Evolutionary conservation across 1,284 basidiomycete species (phyloP).

Genomic region (Malassezia obtusa): DNA sequence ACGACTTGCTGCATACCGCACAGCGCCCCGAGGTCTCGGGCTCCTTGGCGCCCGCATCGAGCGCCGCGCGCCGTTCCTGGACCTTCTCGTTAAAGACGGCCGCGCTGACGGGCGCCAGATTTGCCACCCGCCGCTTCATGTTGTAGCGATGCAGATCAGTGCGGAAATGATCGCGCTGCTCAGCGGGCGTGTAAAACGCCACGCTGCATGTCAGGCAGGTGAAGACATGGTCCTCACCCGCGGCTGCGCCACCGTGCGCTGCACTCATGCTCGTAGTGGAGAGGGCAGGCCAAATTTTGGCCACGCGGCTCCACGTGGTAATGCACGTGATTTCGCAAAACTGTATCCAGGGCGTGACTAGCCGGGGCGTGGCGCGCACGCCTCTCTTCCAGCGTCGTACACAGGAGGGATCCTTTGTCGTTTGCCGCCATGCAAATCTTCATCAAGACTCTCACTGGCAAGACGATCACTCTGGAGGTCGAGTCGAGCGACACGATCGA

Average conservation of each 20-base stretch:
- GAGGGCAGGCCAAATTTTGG: not conserved
- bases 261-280: not conserved
- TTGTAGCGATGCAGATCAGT: conserved; percentile 97
- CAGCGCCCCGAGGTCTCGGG: conserved; percentile 2
- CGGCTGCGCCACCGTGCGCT: not conserved
- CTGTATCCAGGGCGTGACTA: conserved; percentile 10
- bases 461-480: conserved; percentile 51
- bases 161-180: conserved; percentile 82
- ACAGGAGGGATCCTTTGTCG: not conserved
- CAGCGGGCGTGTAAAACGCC: conserved; percentile 71
- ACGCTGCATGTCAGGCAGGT: conserved; percentile 89
- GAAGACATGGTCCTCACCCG: conserved; percentile 26
- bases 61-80: conserved; percentile 44
- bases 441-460: conserved; percentile 46
- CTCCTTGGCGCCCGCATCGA: conserved; percentile 2
- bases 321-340: conserved; percentile 13
- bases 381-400: conserved; percentile 12
- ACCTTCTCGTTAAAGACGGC: conserved; percentile 81
- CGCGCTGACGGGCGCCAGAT: conserved; percentile 72
- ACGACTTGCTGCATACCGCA: conserved; percentile 61
- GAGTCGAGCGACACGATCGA: conserved; percentile 55
- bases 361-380: not conserved
- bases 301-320: not conserved
- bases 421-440: conserved; percentile 40
- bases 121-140: conserved; percentile 89